These are phyloP conservation scores for Smallanthus sonchifolius DNA, from an alignment of 129 eudicot genomes.

Conservation along the genomic window DNA sequence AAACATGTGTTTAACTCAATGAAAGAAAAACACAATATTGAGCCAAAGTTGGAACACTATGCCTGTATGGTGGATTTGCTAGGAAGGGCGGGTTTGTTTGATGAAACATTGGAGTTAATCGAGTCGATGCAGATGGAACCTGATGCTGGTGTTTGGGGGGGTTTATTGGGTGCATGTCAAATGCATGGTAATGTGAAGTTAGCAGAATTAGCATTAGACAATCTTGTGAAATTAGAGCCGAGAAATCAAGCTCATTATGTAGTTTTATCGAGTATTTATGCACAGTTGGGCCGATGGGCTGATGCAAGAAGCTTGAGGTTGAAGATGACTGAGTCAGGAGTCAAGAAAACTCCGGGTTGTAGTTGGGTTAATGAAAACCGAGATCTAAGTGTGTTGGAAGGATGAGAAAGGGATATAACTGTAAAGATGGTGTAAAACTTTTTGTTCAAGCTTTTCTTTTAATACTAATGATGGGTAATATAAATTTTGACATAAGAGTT, in stretches of 20 bases:
- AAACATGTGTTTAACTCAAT: slow-evolving; percentile 39
- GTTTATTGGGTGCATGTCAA: slow-evolving; percentile 62
- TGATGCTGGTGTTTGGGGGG: slow-evolving; percentile 75
- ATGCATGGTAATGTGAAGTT: slow-evolving; percentile 58
- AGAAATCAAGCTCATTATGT: slow-evolving; percentile 60
- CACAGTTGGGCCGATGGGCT: slow-evolving; percentile 54
- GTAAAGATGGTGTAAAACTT: not conserved
- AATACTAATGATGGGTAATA: not conserved
- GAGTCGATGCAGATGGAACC: slow-evolving; percentile 56
- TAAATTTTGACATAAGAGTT: not conserved
- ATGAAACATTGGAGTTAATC: slow-evolving; percentile 47
- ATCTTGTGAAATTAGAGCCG: slow-evolving; percentile 53
- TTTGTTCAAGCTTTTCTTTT: not conserved
- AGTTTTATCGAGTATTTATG: slow-evolving; percentile 54
- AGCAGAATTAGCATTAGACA: slow-evolving; percentile 49
- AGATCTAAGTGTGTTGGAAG: slow-evolving; percentile 22
- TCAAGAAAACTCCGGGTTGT: slow-evolving; percentile 48
- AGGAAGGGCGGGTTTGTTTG: slow-evolving; percentile 55
- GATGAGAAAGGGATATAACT: slow-evolving; percentile 30
- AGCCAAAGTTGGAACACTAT: slow-evolving; percentile 60
- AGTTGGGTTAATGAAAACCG: slow-evolving; percentile 51
- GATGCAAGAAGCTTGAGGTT: slow-evolving; percentile 55
- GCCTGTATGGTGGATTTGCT: slow-evolving; percentile 76
- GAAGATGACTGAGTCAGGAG: slow-evolving; percentile 39
- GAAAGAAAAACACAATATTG: slow-evolving; percentile 33